These are phyloP conservation scores for Fusarium miscanthi DNA, from an alignment of 2,329 filamentous ascomycete genomes.

Conservation along the genomic window DNA sequence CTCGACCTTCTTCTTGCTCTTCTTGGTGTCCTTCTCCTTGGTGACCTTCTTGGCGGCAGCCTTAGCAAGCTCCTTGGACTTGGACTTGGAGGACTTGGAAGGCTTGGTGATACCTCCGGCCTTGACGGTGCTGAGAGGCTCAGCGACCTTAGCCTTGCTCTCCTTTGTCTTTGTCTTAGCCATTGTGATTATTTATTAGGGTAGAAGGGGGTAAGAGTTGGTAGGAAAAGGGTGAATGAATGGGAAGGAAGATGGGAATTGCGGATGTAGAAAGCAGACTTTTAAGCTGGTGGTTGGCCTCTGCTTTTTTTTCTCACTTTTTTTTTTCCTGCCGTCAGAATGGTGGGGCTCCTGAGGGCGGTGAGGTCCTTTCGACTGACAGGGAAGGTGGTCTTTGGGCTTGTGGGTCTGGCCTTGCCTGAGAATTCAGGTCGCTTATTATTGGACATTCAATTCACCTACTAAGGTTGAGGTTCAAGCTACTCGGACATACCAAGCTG, in stretches of 20 bases:
- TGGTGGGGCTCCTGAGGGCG: constrained; percentile 51
- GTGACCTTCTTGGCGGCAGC: constrained; percentile 63
- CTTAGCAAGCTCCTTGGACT: constrained; percentile 76
- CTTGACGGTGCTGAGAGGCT: constrained; percentile 68
- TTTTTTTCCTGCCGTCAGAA: constrained; percentile 45
- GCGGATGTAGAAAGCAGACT: constrained; percentile 34
- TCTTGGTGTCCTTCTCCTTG: constrained; percentile 61
- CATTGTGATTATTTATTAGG: constrained; percentile 60
- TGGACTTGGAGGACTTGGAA: constrained; percentile 70
- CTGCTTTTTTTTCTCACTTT: constrained; percentile 46
- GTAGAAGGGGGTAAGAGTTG: constrained; percentile 8
- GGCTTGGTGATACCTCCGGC: constrained; percentile 75
- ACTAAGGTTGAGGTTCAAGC: constrained; percentile 44
- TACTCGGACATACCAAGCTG: constrained; percentile 39
- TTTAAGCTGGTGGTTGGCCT: constrained; percentile 43
- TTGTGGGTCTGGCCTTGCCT: constrained; percentile 42
- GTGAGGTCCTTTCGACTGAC: constrained; percentile 45
- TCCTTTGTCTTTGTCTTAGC: constrained; percentile 72
- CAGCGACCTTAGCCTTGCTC: constrained; percentile 64
- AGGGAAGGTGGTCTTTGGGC: constrained; percentile 35
- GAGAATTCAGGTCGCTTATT: constrained; percentile 44
- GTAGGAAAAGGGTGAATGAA: constrained; percentile 9
- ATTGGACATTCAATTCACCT: constrained; percentile 42
- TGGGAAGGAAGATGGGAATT: constrained; percentile 32
- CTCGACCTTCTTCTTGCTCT: constrained; percentile 59